phyloP scores from a whole-genome alignment of 1,139 yeast genomes.

The Candida glucosophila region DNA sequence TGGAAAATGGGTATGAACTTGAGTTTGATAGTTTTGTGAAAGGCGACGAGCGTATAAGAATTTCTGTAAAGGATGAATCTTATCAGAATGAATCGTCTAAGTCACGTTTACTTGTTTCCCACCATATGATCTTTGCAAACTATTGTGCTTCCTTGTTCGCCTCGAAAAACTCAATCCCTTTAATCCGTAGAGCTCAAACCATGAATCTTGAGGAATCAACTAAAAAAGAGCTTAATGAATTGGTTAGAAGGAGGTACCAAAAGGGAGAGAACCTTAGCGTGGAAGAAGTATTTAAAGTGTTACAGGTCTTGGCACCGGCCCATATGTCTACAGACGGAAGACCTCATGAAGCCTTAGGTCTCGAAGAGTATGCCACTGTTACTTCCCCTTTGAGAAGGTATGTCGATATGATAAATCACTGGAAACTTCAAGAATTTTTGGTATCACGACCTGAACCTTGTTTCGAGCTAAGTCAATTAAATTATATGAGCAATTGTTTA shows the following conservation, averaged over 20 bases:
- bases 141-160: slow-evolving; percentile 50
- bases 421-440: slow-evolving; percentile 33
- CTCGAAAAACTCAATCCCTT: slow-evolving; percentile 38
- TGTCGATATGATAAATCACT: slow-evolving; percentile 75
- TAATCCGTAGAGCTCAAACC: slow-evolving; percentile 40
- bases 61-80: slow-evolving; percentile 9
- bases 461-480: slow-evolving; percentile 7
- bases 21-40: slow-evolving; percentile 3
- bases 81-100: slow-evolving; percentile 15
- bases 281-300: slow-evolving; percentile 13
- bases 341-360: slow-evolving; percentile 59
- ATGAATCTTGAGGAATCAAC: slow-evolving; percentile 19
- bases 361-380: slow-evolving; percentile 57
- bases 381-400: slow-evolving; percentile 88
- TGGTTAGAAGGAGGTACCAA: slow-evolving; percentile 19
- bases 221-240: slow-evolving; percentile 31
- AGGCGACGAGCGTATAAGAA: slow-evolving; percentile 4
- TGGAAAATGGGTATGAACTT: slow-evolving; percentile 11
- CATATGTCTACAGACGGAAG: slow-evolving; percentile 24
- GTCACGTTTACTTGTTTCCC: slow-evolving; percentile 61
- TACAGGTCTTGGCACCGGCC: slow-evolving; percentile 22
- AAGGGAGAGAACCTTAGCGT: slow-evolving; percentile 8
- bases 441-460: slow-evolving; percentile 6
- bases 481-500: slow-evolving; percentile 18
- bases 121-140: slow-evolving; percentile 76